phyloP scores from a whole-genome alignment of 495 filamentous ascomycete species.

The Lepraria neglecta region DNA sequence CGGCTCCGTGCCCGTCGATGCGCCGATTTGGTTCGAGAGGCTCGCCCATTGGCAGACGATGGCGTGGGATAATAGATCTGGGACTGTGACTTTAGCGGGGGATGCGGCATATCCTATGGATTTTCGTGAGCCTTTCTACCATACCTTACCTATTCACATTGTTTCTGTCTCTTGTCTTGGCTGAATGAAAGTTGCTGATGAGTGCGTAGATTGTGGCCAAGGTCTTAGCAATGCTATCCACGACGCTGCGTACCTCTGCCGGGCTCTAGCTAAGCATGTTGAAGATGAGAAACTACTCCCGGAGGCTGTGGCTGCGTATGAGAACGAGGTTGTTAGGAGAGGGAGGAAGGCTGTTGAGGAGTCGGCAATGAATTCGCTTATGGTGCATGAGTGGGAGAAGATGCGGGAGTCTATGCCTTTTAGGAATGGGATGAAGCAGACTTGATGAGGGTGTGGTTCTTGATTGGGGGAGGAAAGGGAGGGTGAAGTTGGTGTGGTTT shows the following conservation, averaged over 20 bases:
- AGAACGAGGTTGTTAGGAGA: slow-evolving; percentile 44
- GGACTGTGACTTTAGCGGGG: slow-evolving; percentile 43
- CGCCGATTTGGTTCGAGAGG: slow-evolving; percentile 34
- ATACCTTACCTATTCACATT: not conserved
- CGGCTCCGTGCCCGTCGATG: slow-evolving; percentile 38
- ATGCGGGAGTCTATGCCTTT: slow-evolving; percentile 32
- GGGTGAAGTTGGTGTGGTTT: too few relatives aligned
- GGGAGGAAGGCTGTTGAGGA: slow-evolving; percentile 42
- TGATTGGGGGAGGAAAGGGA: too few relatives aligned
- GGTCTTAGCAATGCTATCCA: slow-evolving; percentile 45
- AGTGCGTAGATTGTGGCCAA: slow-evolving; percentile 44
- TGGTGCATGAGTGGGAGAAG: slow-evolving; percentile 43
- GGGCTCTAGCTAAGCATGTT: slow-evolving; percentile 30
- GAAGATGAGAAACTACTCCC: slow-evolving; percentile 18
- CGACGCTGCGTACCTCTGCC: slow-evolving; percentile 40
- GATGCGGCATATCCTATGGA: slow-evolving; percentile 51
- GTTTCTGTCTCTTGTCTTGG: not conserved
- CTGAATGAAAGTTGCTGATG: not conserved
- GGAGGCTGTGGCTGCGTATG: slow-evolving; percentile 39
- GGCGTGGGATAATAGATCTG: slow-evolving; percentile 38
- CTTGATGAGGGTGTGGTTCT: too few relatives aligned
- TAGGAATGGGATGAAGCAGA: slow-evolving; percentile 18
- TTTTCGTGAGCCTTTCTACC: slow-evolving; percentile 18
- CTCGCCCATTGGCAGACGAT: slow-evolving; percentile 38
- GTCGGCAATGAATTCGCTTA: slow-evolving; percentile 37